Conservation (phyloP, 2,329 filamentous ascomycete genomes). For the Diplodia seriata region DNA sequence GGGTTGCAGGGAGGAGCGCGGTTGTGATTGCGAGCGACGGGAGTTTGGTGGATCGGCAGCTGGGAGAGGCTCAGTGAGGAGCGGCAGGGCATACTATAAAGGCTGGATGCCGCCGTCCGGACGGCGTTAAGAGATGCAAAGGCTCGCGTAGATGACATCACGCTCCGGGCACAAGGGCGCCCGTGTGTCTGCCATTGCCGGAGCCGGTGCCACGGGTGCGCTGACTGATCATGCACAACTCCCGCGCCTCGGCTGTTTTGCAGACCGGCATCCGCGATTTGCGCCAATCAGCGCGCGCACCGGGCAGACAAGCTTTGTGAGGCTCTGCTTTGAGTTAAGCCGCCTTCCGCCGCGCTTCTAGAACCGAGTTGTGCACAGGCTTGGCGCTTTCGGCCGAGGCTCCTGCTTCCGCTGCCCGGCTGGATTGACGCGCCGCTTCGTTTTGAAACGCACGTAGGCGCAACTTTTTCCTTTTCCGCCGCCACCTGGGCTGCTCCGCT, state of each 20-base stretch:
- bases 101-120: background rate
- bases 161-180: background rate
- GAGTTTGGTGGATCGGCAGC: background rate
- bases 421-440: background rate
- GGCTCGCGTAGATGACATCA: conserved; percentile 3
- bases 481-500: background rate
- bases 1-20: background rate
- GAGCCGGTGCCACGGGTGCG: too few species aligned
- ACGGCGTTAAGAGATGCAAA: background rate
- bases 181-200: background rate
- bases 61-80: background rate
- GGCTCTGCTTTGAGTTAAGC: background rate
- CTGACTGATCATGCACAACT: background rate
- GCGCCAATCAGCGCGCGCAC: background rate
- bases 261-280: background rate
- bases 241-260: background rate
- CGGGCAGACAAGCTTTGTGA: background rate
- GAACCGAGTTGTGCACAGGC: background rate
- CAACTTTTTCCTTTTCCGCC: background rate
- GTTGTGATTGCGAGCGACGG: background rate
- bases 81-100: conserved; percentile 12
- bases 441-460: conserved; percentile 8
- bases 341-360: background rate
- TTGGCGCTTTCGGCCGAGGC: background rate
- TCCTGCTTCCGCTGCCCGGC: background rate